Conservation (phyloP, 2,329 filamentous ascomycete genomes). For the Venturia effusa region DNA sequence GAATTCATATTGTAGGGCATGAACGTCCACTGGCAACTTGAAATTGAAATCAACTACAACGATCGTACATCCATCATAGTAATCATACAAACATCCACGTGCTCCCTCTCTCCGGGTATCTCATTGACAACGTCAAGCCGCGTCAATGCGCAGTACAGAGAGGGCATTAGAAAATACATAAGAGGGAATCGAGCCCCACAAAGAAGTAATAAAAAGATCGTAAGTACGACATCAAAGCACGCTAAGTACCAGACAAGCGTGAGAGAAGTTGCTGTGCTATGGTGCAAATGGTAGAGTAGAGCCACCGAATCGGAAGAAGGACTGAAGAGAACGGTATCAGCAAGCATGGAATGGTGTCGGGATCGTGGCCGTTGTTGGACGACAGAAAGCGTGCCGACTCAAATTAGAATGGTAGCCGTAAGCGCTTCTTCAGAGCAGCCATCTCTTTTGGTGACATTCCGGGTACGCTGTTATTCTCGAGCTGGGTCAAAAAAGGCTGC, state of each 20-base stretch:
- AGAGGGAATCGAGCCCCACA: neutral
- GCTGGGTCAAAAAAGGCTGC: slow-evolving; percentile 39
- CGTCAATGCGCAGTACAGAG: neutral
- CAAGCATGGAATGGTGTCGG: neutral
- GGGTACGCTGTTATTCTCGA: slow-evolving; percentile 34
- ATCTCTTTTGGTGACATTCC: slow-evolving; percentile 5
- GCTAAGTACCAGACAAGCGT: neutral
- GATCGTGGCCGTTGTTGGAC: neutral
- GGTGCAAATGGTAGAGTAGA: neutral
- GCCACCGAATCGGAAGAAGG: neutral
- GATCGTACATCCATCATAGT: neutral
- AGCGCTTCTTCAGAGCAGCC: slow-evolving; percentile 4
- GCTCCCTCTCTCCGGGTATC: neutral
- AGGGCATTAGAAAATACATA: neutral
- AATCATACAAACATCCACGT: neutral
- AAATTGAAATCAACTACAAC: neutral
- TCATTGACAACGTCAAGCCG: neutral
- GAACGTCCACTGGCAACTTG: too few relatives aligned
- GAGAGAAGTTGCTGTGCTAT: neutral
- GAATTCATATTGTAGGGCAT: too few relatives aligned
- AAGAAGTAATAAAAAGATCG: neutral
- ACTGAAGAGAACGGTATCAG: neutral
- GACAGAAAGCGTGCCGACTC: neutral
- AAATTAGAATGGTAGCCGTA: slow-evolving; percentile 6
- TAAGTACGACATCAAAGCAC: neutral